These are phyloP conservation scores for Clarireedia paspali DNA, from an alignment of 2,329 filamentous ascomycete genomes.

Conservation along the genomic window DNA sequence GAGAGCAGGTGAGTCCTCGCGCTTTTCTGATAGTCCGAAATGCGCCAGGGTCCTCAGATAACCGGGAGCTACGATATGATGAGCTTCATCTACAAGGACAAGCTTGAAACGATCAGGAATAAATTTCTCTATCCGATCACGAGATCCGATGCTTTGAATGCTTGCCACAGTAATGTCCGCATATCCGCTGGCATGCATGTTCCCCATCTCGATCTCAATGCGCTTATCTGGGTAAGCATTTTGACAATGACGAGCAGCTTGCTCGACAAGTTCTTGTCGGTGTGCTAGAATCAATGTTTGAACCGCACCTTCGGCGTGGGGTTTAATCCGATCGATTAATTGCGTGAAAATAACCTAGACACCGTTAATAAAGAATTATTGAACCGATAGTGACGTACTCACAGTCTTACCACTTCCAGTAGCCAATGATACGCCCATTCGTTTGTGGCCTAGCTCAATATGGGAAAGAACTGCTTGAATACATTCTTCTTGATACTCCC, in stretches of 20 bases:
- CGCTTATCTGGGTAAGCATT: slow-evolving; percentile 70
- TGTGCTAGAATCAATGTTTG: slow-evolving; percentile 90
- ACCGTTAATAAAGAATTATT: not conserved
- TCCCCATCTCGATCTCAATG: slow-evolving; percentile 90
- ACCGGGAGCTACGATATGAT: slow-evolving; percentile 82
- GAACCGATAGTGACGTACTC: slow-evolving; percentile 21
- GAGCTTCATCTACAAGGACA: slow-evolving; percentile 88
- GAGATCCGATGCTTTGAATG: slow-evolving; percentile 73
- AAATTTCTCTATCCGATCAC: slow-evolving; percentile 73
- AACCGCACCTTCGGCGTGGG: slow-evolving; percentile 47
- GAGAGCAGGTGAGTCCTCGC: slow-evolving; percentile 51
- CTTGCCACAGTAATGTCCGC: slow-evolving; percentile 95
- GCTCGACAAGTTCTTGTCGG: slow-evolving; percentile 86
- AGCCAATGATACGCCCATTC: slow-evolving; percentile 76
- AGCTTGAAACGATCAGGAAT: slow-evolving; percentile 77
- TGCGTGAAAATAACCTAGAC: slow-evolving; percentile 87
- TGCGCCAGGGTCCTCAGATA: slow-evolving; percentile 73
- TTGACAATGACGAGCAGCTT: slow-evolving; percentile 79
- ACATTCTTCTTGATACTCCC: slow-evolving; percentile 86
- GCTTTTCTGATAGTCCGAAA: slow-evolving; percentile 58
- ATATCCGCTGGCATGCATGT: slow-evolving; percentile 62
- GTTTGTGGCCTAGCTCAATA: slow-evolving; percentile 62
- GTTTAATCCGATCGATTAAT: slow-evolving; percentile 69
- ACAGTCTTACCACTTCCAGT: slow-evolving; percentile 88
- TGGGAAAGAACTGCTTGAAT: slow-evolving; percentile 72